Conservation (phyloP, 148 eudicot species). For the Rhododendron simsii region DNA sequence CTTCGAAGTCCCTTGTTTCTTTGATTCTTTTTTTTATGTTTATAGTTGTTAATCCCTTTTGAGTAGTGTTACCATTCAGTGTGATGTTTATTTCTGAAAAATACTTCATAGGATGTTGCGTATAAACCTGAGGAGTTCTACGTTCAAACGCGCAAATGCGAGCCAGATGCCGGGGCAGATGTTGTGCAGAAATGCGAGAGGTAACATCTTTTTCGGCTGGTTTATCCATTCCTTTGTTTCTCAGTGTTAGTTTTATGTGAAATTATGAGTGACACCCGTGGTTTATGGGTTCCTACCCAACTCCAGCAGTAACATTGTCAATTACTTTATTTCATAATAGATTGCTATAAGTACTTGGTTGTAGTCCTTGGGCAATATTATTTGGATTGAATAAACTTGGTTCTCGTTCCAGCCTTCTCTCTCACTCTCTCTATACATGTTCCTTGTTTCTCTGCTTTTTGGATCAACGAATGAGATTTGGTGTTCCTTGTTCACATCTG, state of each 20-base stretch:
- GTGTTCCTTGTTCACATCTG: neutral
- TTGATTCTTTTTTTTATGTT: neutral
- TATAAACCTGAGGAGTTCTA: conserved; percentile 75
- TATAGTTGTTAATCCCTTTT: neutral
- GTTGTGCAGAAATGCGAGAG: conserved; percentile 82
- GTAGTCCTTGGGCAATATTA: neutral
- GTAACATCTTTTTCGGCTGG: conserved; percentile 17
- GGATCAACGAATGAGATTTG: neutral
- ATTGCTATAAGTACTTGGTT: neutral
- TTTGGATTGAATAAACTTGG: neutral
- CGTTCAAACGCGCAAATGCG: conserved; percentile 78
- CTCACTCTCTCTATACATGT: neutral
- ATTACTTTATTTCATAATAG: neutral
- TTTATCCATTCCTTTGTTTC: neutral
- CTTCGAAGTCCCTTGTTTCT: neutral
- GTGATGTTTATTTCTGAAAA: neutral
- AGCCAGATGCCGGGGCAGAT: conserved; percentile 73
- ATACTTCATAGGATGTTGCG: conserved; percentile 58
- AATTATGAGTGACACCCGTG: neutral
- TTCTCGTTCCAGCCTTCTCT: neutral
- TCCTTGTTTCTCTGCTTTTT: neutral
- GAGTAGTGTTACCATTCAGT: neutral
- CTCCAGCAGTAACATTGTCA: neutral
- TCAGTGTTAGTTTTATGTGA: neutral
- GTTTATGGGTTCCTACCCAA: neutral